These are phyloP conservation scores for Aquilaria yunnanensis DNA, from an alignment of 345 rosid species.

Conservation along the genomic window DNA sequence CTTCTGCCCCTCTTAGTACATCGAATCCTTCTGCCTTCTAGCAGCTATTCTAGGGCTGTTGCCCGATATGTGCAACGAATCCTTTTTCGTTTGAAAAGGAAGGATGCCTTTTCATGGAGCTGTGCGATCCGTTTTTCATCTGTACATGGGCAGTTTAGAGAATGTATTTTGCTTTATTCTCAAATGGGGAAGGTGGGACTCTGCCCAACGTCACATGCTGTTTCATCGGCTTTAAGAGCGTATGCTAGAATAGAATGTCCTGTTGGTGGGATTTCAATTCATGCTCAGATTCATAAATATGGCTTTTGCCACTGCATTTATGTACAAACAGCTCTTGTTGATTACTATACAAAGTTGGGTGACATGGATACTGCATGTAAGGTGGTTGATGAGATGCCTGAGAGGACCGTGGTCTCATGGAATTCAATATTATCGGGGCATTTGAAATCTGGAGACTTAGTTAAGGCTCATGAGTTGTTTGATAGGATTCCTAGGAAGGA, in stretches of 20 bases:
- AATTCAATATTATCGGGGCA: conserved; percentile 58
- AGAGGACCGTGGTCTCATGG: conserved; percentile 63
- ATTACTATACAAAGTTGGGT: conserved; percentile 51
- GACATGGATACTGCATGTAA: conserved; percentile 39
- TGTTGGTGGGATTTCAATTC: conserved; percentile 37
- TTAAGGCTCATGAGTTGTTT: conserved; percentile 42
- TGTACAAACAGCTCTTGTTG: conserved; percentile 65
- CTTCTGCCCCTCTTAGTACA: conserved; percentile 42
- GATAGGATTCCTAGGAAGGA: conserved; percentile 49
- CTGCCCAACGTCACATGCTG: conserved; percentile 44
- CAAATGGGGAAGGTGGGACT: conserved; percentile 43
- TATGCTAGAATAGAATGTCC: conserved; percentile 37
- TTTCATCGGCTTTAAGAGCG: conserved; percentile 56
- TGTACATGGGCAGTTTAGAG: conserved; percentile 47
- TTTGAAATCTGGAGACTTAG: conserved; percentile 37
- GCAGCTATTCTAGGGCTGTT: conserved; percentile 31
- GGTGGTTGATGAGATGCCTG: conserved; percentile 43
- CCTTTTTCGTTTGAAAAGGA: conserved; percentile 21
- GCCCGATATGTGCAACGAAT: conserved; percentile 34
- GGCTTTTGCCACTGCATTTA: conserved; percentile 58
- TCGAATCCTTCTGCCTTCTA: conserved; percentile 31
- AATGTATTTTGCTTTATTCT: conserved; percentile 36
- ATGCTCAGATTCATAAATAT: conserved; percentile 42
- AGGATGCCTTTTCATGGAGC: conserved; percentile 60
- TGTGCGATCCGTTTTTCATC: conserved; percentile 48